Percentiles rank a stretch among this genome's conserved stretches.
These are phyloP conservation scores for Sporisorium graminicola DNA, from an alignment of 1,284 basidiomycete species.

Conservation along the genomic window DNA sequence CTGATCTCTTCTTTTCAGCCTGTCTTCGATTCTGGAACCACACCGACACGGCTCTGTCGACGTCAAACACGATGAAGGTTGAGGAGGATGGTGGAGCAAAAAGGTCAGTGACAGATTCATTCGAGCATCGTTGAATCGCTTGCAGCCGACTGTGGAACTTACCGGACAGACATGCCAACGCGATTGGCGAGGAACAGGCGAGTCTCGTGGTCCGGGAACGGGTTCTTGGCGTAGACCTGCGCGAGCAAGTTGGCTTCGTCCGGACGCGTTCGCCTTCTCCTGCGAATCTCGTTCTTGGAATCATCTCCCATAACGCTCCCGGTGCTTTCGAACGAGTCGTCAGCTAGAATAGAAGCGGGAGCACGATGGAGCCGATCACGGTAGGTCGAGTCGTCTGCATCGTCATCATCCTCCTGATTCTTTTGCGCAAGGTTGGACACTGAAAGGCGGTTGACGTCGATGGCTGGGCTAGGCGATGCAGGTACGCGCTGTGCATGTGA, in stretches of 20 bases:
- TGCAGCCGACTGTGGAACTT: conserved; percentile 15
- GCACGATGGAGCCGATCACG: conserved; percentile 10
- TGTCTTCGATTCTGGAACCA: conserved; percentile 68
- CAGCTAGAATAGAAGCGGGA: conserved; percentile 30
- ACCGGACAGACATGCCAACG: conserved; percentile 63
- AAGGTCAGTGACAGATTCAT: conserved; percentile 5
- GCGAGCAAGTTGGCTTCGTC: conserved; percentile 62
- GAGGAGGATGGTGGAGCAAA: background rate
- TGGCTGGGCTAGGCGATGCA: conserved; percentile 29
- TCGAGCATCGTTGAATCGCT: background rate
- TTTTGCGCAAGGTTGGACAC: conserved; percentile 39
- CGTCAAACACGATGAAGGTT: background rate
- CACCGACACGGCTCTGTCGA: conserved; percentile 57
- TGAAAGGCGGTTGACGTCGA: conserved; percentile 43
- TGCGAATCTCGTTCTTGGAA: conserved; percentile 42
- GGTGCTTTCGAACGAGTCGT: conserved; percentile 46
- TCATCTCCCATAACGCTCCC: conserved; percentile 38
- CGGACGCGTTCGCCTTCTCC: conserved; percentile 59
- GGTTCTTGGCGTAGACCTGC: conserved; percentile 58
- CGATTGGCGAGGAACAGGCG: conserved; percentile 57
- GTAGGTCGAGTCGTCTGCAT: conserved; percentile 13
- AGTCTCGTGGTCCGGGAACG: conserved; percentile 63
- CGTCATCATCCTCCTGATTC: conserved; percentile 29
- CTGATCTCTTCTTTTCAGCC: conserved; percentile 67
- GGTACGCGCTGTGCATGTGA: conserved; percentile 3